phyloP scores from a whole-genome alignment of 768 basidiomycete genomes.

The Kwoniella shandongensis region DNA sequence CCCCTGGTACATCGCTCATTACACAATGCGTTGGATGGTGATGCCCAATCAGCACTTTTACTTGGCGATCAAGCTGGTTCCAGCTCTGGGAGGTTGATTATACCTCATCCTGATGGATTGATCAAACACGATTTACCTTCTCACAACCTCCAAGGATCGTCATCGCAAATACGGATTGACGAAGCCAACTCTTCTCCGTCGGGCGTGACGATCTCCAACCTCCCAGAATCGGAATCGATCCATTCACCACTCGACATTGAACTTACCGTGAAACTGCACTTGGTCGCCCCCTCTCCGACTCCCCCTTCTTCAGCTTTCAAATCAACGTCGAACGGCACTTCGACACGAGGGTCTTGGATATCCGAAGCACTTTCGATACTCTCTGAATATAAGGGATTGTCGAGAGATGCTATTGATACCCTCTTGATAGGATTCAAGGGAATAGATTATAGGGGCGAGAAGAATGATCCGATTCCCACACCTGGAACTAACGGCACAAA shows the following conservation, averaged over 20 bases:
- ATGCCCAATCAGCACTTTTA: slow-evolving; percentile 18
- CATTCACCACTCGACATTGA: slow-evolving; percentile 21
- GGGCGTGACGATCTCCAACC: neutral
- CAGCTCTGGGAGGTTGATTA: slow-evolving; percentile 14
- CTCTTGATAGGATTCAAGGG: slow-evolving; percentile 49
- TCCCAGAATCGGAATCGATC: neutral
- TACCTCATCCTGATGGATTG: slow-evolving; percentile 39
- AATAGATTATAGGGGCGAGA: slow-evolving; percentile 47
- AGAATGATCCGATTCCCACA: no score
- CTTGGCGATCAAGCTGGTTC: neutral
- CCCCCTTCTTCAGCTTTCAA: neutral
- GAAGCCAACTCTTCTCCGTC: neutral
- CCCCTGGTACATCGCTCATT: slow-evolving; percentile 47
- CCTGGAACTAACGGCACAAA: no score
- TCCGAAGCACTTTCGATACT: slow-evolving; percentile 22
- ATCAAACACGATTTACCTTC: slow-evolving; percentile 41
- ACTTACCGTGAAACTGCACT: slow-evolving; percentile 42
- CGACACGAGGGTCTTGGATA: slow-evolving; percentile 13
- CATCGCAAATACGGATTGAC: no score
- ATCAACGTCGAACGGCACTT: no score
- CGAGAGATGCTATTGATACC: slow-evolving; percentile 30
- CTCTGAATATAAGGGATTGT: slow-evolving; percentile 27
- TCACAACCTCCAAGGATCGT: neutral
- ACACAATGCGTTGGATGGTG: slow-evolving; percentile 42
- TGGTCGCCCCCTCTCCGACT: slow-evolving; percentile 14